Evolutionary conservation across 176 grass and related monocot genomes (phyloP).

Genomic region (Raddia guianensis): DNA sequence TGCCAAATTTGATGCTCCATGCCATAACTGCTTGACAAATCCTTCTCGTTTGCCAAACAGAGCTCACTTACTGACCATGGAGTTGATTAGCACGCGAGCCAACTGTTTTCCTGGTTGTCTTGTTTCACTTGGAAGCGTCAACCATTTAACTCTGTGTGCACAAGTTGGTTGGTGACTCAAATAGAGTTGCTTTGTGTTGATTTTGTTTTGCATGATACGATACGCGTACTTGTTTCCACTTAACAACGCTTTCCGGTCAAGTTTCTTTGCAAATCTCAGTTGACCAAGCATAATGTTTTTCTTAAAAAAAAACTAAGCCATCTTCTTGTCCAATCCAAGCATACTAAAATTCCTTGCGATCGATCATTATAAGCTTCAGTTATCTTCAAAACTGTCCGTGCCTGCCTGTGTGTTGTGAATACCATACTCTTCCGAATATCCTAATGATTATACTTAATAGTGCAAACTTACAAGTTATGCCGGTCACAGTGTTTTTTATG

Average conservation of each 20-base stretch:
- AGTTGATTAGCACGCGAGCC: background rate
- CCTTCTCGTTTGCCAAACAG: background rate
- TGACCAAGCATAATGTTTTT: background rate
- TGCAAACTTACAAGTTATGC: background rate
- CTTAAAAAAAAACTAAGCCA: background rate
- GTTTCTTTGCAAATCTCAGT: background rate
- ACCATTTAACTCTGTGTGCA: background rate
- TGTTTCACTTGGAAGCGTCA: background rate
- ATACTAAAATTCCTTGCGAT: background rate
- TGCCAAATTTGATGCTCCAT: background rate
- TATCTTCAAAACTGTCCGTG: background rate
- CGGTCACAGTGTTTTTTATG: background rate
- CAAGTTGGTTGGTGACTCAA: background rate
- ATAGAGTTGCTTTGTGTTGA: background rate
- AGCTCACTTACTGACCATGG: background rate
- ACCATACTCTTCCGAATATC: background rate
- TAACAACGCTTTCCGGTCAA: background rate
- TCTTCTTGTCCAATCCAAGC: background rate
- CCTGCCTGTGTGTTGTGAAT: background rate
- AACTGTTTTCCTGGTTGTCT: background rate
- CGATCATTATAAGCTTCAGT: background rate
- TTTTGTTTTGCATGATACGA: background rate
- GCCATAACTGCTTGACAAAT: constrained; percentile 1
- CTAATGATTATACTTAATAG: background rate
- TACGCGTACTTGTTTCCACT: background rate